Conservation (phyloP, 305 asterid genomes). For the Fraxinus sp. region DNA sequence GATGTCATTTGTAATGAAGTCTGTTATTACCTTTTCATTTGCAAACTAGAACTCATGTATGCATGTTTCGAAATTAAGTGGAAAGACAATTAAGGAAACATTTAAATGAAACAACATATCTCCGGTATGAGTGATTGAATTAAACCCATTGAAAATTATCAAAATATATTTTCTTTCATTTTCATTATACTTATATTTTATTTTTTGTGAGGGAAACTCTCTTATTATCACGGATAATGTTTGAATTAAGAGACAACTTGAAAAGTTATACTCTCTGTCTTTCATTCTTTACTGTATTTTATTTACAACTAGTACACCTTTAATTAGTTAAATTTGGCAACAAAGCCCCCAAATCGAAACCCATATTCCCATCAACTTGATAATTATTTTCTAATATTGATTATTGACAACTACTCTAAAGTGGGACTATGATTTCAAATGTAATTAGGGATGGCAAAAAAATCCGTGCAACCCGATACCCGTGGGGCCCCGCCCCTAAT, state of each 20-base stretch:
- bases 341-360: neutral
- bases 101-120: too few relatives aligned
- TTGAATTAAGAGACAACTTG: too few relatives aligned
- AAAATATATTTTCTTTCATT: too few relatives aligned
- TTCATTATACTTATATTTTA: neutral
- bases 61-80: neutral
- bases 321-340: neutral
- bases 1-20: too few relatives aligned
- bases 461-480: too few relatives aligned
- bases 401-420: neutral
- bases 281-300: neutral
- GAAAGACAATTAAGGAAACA: neutral
- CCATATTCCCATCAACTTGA: neutral
- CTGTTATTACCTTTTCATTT: too few relatives aligned
- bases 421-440: neutral
- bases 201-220: neutral
- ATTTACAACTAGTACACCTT: neutral
- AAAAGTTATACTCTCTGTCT: neutral
- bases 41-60: neutral
- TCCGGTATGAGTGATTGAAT: neutral
- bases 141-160: neutral
- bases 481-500: too few relatives aligned
- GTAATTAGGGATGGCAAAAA: too few relatives aligned
- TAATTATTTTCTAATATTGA: neutral
- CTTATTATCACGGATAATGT: neutral